phyloP scores from a whole-genome alignment of 345 rosid genomes.

The Eucalyptus regnans region DNA sequence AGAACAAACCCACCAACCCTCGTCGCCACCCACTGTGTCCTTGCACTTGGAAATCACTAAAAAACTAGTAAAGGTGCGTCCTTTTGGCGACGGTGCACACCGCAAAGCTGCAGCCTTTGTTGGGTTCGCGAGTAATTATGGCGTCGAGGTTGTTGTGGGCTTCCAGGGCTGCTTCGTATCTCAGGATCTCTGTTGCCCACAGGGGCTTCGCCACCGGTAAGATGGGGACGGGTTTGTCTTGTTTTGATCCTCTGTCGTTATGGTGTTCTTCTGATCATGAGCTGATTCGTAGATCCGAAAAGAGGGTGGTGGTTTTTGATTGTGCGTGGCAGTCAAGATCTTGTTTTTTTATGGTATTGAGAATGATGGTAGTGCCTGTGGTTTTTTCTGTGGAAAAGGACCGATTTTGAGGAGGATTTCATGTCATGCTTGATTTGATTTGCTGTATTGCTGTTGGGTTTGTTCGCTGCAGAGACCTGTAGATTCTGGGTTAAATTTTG shows the following conservation, averaged over 20 bases:
- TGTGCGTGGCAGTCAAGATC: not conserved
- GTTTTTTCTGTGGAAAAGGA: not conserved
- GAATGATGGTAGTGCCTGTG: not conserved
- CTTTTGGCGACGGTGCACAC: not conserved
- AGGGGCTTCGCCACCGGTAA: constrained; percentile 71
- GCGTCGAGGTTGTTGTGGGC: constrained; percentile 81
- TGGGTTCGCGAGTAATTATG: constrained; percentile 15
- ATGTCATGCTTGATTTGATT: not conserved
- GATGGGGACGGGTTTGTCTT: not conserved
- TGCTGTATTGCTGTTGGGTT: not conserved
- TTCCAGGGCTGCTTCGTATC: constrained; percentile 81
- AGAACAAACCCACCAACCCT: not conserved
- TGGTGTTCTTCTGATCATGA: not conserved
- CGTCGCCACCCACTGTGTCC: not conserved
- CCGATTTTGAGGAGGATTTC: not conserved
- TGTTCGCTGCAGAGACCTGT: not conserved
- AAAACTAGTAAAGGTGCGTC: not conserved
- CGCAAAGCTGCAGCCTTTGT: not conserved
- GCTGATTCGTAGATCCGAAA: not conserved
- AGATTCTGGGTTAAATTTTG: not conserved
- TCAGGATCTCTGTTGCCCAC: constrained; percentile 66
- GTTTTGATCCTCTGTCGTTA: not conserved
- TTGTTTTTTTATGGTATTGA: not conserved
- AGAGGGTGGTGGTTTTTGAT: not conserved
- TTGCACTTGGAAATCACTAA: not conserved